These are phyloP conservation scores for Sclerospora graminicola DNA, from an alignment of 352 stramenopile genomes.

Conservation along the genomic window DNA sequence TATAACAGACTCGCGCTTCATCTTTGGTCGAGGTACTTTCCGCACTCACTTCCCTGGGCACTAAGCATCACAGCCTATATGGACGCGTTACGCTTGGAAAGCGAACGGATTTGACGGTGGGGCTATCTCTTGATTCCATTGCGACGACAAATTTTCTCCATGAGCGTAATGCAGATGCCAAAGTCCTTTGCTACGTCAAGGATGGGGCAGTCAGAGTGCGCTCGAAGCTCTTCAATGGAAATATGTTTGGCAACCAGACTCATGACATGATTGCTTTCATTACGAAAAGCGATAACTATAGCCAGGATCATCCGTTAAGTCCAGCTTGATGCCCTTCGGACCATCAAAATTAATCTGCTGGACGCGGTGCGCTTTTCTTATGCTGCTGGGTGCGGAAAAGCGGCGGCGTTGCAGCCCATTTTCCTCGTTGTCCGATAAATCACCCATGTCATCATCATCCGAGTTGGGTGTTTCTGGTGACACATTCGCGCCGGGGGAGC, in stretches of 20 bases:
- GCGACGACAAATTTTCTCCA: constrained; percentile 83
- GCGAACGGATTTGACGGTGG: constrained; percentile 70
- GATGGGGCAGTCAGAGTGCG: constrained; percentile 80
- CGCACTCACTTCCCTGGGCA: constrained; percentile 57
- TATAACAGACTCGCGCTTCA: constrained; percentile 82
- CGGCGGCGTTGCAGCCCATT: constrained; percentile 14
- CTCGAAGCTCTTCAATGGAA: constrained; percentile 75
- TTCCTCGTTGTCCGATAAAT: constrained; percentile 34
- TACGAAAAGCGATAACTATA: constrained; percentile 66
- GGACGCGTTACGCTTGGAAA: constrained; percentile 81
- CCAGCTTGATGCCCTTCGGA: constrained; percentile 53
- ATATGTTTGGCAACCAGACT: constrained; percentile 84
- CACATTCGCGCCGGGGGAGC: constrained; percentile 15
- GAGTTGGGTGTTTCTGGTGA: constrained; percentile 11
- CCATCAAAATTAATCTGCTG: constrained; percentile 73
- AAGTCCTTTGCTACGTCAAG: constrained; percentile 86
- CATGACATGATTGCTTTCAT: constrained; percentile 83
- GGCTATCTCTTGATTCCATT: constrained; percentile 70
- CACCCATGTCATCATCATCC: constrained; percentile 46
- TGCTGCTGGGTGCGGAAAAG: not conserved
- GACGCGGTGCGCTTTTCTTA: constrained; percentile 36
- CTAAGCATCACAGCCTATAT: constrained; percentile 85
- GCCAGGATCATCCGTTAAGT: constrained; percentile 66
- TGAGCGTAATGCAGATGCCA: constrained; percentile 85
- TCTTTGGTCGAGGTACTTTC: constrained; percentile 82